A percentile compares a stretch with the other conserved stretches of the same genome.
Conservation (phyloP, 176 grass and related monocot genomes). For the Thinopyrum elongatum region DNA sequence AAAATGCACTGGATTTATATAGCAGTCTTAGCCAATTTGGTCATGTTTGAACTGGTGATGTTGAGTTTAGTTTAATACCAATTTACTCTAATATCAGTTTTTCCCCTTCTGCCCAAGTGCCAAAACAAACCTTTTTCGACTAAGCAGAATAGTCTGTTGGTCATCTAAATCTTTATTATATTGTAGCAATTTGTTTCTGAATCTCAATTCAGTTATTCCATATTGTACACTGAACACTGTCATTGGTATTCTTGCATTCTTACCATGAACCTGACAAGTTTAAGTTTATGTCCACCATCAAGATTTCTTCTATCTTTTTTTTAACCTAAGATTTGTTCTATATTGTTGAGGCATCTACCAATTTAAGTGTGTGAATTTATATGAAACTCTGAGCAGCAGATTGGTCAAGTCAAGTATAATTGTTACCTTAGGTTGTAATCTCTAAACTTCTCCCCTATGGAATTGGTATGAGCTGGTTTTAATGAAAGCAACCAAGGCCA, state of each 20-base stretch:
- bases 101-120: no score
- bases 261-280: no score
- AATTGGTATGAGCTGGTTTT: background rate
- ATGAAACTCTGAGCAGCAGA: background rate
- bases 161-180: no score
- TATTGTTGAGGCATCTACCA: background rate
- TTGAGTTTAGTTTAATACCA: background rate
- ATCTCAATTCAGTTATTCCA: no score
- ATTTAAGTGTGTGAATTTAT: background rate
- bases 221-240: background rate
- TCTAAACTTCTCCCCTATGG: background rate
- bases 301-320: background rate
- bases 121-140: no score
- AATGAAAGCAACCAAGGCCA: background rate
- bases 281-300: background rate
- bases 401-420: background rate
- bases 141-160: no score
- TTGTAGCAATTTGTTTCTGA: no score
- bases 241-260: no score
- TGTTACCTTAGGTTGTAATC: background rate
- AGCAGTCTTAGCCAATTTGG: background rate
- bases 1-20: constrained; percentile 14
- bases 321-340: background rate
- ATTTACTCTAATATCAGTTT: no score
- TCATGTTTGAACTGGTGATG: background rate